Conservation (phyloP, 192 early-diverging fungal species). For the Rhizophagus sp. region DNA sequence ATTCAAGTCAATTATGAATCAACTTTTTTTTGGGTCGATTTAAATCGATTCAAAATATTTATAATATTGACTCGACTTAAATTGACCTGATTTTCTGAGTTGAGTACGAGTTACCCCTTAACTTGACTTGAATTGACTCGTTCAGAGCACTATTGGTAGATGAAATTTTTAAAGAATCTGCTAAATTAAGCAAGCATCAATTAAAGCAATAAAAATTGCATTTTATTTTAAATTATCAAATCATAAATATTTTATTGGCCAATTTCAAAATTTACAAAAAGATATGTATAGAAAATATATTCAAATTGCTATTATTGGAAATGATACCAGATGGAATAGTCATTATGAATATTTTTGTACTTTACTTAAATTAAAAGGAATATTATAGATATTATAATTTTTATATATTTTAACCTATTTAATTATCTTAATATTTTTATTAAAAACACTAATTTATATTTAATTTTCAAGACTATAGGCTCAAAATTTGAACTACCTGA, state of each 20-base stretch:
- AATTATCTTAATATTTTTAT: no score
- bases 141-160: no score
- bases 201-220: conserved; percentile 7
- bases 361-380: conserved; percentile 1
- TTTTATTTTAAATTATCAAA: not conserved
- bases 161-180: no score
- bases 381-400: not conserved
- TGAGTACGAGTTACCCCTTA: no score
- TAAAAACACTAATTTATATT: no score
- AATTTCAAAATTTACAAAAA: not conserved
- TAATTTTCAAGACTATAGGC: not conserved
- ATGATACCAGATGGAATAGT: not conserved
- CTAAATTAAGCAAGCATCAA: not conserved
- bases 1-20: no score
- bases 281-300: not conserved
- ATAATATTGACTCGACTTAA: no score
- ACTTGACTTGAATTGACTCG: no score
- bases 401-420: no score
- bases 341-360: not conserved
- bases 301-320: not conserved
- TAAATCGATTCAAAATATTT: no score
- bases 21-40: no score
- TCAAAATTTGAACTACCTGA: not conserved
- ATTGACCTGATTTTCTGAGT: no score
- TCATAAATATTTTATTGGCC: not conserved